A percentile compares a stretch with the other conserved stretches of the same genome.
These are phyloP conservation scores for Scytalidium lignicola DNA, from an alignment of 2,329 filamentous ascomycete species.

Conservation along the genomic window DNA sequence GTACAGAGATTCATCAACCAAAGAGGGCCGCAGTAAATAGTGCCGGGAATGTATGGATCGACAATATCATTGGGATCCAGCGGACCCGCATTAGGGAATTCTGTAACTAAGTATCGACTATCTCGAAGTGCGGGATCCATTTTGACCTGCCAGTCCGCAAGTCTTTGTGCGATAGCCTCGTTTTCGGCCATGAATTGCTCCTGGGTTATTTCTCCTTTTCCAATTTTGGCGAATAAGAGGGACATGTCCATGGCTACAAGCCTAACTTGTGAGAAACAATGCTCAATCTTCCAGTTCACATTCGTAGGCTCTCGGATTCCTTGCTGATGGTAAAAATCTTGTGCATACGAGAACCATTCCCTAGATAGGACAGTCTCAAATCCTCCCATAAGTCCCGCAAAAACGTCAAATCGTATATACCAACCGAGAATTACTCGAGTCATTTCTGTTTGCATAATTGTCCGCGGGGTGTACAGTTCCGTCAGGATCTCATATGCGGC, in stretches of 20 bases:
- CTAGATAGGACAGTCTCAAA: conserved; percentile 67
- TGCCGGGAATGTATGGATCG: conserved; percentile 64
- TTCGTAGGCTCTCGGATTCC: conserved; percentile 55
- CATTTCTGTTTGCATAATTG: conserved; percentile 64
- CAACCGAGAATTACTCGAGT: conserved; percentile 74
- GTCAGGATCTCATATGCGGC: conserved; percentile 79
- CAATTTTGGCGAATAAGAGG: conserved; percentile 65
- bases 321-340: conserved; percentile 56
- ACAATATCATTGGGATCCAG: conserved; percentile 62
- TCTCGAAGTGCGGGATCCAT: conserved; percentile 60
- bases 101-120: conserved; percentile 55
- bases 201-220: conserved; percentile 56
- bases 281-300: conserved; percentile 61
- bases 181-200: conserved; percentile 64
- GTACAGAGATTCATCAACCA: conserved; percentile 70
- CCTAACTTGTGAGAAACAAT: conserved; percentile 60
- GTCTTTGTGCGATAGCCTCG: conserved; percentile 40
- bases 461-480: conserved; percentile 71
- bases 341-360: conserved; percentile 61
- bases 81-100: conserved; percentile 51
- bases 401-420: conserved; percentile 86
- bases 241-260: conserved; percentile 78
- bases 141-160: conserved; percentile 46
- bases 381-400: conserved; percentile 76
- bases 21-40: conserved; percentile 65